These are phyloP conservation scores for Lunasporangiospora selenospora DNA, from an alignment of 192 early-diverging fungal genomes.

Conservation along the genomic window DNA sequence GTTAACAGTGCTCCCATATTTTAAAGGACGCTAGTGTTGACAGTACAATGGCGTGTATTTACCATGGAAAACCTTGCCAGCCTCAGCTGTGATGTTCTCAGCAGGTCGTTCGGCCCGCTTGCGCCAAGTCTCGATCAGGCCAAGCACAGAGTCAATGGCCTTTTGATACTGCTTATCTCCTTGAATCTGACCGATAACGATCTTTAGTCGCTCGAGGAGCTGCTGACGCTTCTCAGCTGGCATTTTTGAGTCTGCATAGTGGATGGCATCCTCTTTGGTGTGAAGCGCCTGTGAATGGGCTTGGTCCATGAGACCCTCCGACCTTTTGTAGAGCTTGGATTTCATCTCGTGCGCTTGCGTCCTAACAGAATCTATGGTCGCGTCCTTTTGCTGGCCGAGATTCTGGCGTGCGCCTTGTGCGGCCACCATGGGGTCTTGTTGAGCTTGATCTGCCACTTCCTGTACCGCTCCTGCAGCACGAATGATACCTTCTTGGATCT, in stretches of 20 bases:
- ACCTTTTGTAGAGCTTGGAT: not conserved
- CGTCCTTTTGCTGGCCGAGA: not conserved
- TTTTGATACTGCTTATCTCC: conserved; percentile 48
- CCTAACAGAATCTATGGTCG: not conserved
- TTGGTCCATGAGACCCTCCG: conserved; percentile 4
- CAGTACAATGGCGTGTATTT: too few species aligned
- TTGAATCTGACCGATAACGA: conserved; percentile 43
- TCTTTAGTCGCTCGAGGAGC: conserved; percentile 43
- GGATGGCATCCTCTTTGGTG: conserved; percentile 12
- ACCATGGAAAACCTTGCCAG: conserved; percentile 21
- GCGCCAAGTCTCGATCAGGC: conserved; percentile 39
- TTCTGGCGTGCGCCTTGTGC: not conserved
- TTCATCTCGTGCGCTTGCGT: conserved; percentile 5
- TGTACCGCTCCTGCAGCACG: conserved; percentile 2
- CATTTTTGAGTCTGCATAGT: conserved; percentile 29
- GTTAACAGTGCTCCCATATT: too few species aligned
- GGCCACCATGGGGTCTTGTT: conserved; percentile 11
- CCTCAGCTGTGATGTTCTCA: conserved; percentile 1
- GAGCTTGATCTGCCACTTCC: not conserved
- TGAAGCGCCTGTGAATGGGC: conserved; percentile 1
- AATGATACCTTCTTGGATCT: conserved; percentile 19
- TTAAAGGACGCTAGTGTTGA: too few species aligned
- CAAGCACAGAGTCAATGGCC: conserved; percentile 39
- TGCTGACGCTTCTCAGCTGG: conserved; percentile 31
- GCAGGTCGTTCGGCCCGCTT: conserved; percentile 11